phyloP scores from a whole-genome alignment of 257 asterid species.

The Echites panduratus region DNA sequence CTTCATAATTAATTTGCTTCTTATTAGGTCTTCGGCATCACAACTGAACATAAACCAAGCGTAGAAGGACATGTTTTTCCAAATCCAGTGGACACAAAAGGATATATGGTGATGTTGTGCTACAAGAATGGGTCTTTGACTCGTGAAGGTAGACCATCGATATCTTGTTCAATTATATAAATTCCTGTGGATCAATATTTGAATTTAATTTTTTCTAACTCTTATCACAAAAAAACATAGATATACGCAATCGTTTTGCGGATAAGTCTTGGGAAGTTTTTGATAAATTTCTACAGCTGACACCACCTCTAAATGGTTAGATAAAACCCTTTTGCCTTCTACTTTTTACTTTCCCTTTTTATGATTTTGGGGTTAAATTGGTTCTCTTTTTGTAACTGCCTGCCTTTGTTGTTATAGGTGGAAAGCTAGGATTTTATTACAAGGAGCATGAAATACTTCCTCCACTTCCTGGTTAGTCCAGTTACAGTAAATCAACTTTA shows the following conservation, averaged over 20 bases:
- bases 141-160: slow-evolving; percentile 67
- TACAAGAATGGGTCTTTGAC: slow-evolving; percentile 93
- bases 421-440: slow-evolving; percentile 90
- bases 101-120: slow-evolving; percentile 89
- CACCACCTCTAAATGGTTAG: slow-evolving; percentile 77
- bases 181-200: not conserved
- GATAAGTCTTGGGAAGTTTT: slow-evolving; percentile 87
- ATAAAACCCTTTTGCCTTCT: not conserved
- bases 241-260: slow-evolving; percentile 63
- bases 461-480: slow-evolving; percentile 72
- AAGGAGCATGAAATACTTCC: slow-evolving; percentile 89
- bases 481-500: not conserved
- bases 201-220: not conserved
- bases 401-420: slow-evolving; percentile 36
- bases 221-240: slow-evolving; percentile 27
- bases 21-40: slow-evolving; percentile 68
- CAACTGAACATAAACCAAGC: slow-evolving; percentile 63
- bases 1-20: slow-evolving; percentile 1
- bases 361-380: not conserved
- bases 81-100: slow-evolving; percentile 70
- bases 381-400: slow-evolving; percentile 11
- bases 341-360: slow-evolving; percentile 1
- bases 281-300: slow-evolving; percentile 47
- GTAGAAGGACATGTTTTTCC: slow-evolving; percentile 95
- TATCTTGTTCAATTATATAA: not conserved